A percentile compares a stretch with the other conserved stretches of the same genome.
Conservation (phyloP, 2,329 filamentous ascomycete species). For the Colletotrichum chrysophilum region DNA sequence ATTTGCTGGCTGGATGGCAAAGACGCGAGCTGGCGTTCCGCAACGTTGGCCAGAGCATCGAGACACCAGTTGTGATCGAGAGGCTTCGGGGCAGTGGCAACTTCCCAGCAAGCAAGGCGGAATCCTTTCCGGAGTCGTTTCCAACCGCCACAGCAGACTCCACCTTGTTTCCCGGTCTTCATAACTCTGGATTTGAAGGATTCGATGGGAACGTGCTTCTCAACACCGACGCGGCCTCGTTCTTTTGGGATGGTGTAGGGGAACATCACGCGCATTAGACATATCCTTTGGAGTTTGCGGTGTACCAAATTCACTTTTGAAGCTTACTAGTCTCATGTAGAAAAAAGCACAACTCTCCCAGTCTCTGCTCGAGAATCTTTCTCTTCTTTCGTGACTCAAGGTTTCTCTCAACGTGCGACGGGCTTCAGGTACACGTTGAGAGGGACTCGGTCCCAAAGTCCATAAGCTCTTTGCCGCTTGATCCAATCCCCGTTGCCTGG, state of each 20-base stretch:
- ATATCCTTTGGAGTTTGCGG: too few relatives aligned
- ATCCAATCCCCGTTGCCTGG: not conserved
- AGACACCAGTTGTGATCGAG: conserved; percentile 50
- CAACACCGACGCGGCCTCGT: not conserved
- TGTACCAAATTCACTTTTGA: not conserved
- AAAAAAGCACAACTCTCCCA: too few relatives aligned
- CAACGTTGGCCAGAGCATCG: conserved; percentile 39
- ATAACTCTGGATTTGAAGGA: not conserved
- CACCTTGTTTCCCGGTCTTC: not conserved
- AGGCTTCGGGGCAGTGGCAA: conserved; percentile 43
- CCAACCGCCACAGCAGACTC: not conserved
- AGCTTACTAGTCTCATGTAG: not conserved
- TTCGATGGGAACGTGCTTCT: not conserved
- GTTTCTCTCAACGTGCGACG: not conserved
- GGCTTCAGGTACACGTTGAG: not conserved
- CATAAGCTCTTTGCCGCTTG: not conserved
- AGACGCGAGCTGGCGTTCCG: conserved; percentile 47
- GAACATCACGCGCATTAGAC: not conserved
- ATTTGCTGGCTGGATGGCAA: conserved; percentile 57
- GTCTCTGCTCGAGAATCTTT: not conserved
- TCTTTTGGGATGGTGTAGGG: not conserved
- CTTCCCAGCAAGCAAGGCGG: not conserved
- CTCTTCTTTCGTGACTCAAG: not conserved
- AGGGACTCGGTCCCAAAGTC: not conserved
- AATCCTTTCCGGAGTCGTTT: not conserved